A percentile compares a stretch with the other conserved stretches of the same genome.
Evolutionary conservation across 2,329 filamentous ascomycete genomes (phyloP).

Genomic region (Hansfordia pulvinata): DNA sequence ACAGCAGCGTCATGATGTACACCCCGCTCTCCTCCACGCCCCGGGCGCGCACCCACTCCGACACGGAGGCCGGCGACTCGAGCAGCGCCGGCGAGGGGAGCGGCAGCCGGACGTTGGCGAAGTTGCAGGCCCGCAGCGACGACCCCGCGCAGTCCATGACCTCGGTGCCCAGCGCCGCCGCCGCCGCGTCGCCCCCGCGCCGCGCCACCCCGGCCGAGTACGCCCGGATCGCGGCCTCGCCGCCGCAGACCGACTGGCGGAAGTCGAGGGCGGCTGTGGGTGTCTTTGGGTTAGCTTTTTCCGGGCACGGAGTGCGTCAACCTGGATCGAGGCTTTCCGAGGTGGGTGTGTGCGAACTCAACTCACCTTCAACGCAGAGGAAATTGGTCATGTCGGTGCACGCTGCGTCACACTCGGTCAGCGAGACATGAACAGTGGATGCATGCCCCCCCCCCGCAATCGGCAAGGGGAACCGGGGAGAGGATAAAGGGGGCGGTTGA

Average conservation of each 20-base stretch:
- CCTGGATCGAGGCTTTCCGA: too few relatives aligned
- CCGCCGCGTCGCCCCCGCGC: constrained; percentile 33
- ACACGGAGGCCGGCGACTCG: constrained; percentile 18
- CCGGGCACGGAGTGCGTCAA: not conserved
- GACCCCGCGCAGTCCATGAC: constrained; percentile 35
- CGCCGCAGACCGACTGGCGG: constrained; percentile 38
- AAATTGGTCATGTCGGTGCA: constrained; percentile 46
- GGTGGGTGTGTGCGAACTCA: too few relatives aligned
- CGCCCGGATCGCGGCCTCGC: constrained; percentile 39
- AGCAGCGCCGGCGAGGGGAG: constrained; percentile 14
- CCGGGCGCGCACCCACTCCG: constrained; percentile 29
- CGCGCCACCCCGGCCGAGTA: constrained; percentile 39
- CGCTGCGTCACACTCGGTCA: constrained; percentile 40
- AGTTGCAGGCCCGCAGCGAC: constrained; percentile 28
- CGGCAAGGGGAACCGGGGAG: too few relatives aligned
- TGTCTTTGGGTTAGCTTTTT: not conserved
- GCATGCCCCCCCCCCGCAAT: not conserved
- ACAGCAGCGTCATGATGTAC: constrained; percentile 40
- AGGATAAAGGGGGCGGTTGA: too few relatives aligned
- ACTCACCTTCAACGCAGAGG: constrained; percentile 31
- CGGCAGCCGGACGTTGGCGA: constrained; percentile 47
- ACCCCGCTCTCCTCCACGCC: constrained; percentile 31
- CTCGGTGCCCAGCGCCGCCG: constrained; percentile 39
- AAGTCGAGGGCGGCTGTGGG: constrained; percentile 40
- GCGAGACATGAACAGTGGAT: constrained; percentile 36